A percentile compares a stretch with the other conserved stretches of the same genome.
phyloP scores from a whole-genome alignment of 495 filamentous ascomycete genomes.

The Terfezia claveryi region DNA sequence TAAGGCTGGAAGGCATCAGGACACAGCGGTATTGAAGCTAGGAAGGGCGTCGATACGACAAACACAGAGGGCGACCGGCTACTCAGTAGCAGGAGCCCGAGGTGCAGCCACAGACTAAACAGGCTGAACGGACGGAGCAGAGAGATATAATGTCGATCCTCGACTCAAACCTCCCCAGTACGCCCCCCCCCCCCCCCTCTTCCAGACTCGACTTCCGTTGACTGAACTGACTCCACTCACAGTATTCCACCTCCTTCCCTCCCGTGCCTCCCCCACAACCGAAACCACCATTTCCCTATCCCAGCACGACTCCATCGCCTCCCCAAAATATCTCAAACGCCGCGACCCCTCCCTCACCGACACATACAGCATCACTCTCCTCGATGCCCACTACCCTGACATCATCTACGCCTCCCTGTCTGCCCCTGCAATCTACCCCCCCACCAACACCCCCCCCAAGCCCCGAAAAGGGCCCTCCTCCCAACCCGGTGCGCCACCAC shows the following conservation, averaged over 20 bases:
- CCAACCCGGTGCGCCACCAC: constrained; percentile 29
- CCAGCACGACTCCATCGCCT: constrained; percentile 58
- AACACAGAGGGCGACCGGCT: too few species aligned
- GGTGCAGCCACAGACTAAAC: too few species aligned
- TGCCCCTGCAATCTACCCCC: constrained; percentile 52
- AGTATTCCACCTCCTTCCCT: constrained; percentile 27
- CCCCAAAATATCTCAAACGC: constrained; percentile 54
- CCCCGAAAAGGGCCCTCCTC: constrained; percentile 27
- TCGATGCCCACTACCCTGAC: constrained; percentile 58
- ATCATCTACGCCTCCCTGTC: constrained; percentile 69
- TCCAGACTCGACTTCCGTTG: constrained; percentile 17
- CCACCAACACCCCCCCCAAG: constrained; percentile 31
- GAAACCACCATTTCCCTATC: constrained; percentile 45
- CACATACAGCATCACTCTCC: constrained; percentile 66
- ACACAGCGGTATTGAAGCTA: too few species aligned
- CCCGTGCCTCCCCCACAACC: constrained; percentile 36
- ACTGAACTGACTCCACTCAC: constrained; percentile 21
- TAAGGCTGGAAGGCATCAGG: too few species aligned
- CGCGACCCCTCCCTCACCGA: constrained; percentile 51
- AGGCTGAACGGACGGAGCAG: neutral
- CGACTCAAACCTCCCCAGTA: constrained; percentile 83
- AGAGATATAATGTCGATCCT: constrained; percentile 23
- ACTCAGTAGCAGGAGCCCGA: too few species aligned
- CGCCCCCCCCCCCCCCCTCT: constrained; percentile 7
- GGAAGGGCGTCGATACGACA: too few species aligned